Evolutionary conservation across 1,284 basidiomycete genomes (phyloP), one percentile per base, ranked within the genome.

Genomic region (Trichosporon asahii): DNA sequence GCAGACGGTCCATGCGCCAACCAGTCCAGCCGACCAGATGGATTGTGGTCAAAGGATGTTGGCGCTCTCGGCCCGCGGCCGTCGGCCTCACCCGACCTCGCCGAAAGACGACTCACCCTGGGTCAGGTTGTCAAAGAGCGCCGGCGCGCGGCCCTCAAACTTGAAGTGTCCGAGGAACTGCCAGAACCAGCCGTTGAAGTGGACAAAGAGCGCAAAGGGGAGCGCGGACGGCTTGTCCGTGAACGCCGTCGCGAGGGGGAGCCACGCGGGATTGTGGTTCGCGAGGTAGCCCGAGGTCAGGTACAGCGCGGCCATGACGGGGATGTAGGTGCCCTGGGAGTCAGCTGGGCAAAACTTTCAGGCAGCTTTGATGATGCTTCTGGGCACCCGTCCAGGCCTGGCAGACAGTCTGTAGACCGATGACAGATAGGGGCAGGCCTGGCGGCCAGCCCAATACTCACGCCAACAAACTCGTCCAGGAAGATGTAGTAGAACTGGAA

Each of bases 91-190:
- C n/a, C n/a, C n/a, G n/a, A n/a, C n/a, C n/a, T n/a, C n/a, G n/a
- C n/a, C n/a, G n/a, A n/a, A n/a, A n/a, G n/a, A n/a, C n/a, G n/a
- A 74, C 82, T 73, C 66, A 94, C 93, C 93, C 77, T 92, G 91
- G 40, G 92, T 72, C 64, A 95, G 80, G 82, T 95, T 95, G 81
- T 95, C 92, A 35, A 92, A 84, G 49, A 96, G 84, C 0, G 94
- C 94, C 3, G 94, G 94, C 0, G 93, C 89, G 40, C 94, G 88
- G 68, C 88, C 88, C 82, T 96, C 94, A 29, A 90, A 90, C 31
- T 90, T 79, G 33, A 90, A 91, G 79, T 96, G 94, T 14, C 93
- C 92, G 37, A 90, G 78, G 83, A 96, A 94, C 82, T 96, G 94
- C 14, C 88, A 89, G 65, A 93, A 85, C 94, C 94, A 96, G 31